phyloP scores from a whole-genome alignment of 257 asterid genomes.

The Solanum pimpinellifolium region DNA sequence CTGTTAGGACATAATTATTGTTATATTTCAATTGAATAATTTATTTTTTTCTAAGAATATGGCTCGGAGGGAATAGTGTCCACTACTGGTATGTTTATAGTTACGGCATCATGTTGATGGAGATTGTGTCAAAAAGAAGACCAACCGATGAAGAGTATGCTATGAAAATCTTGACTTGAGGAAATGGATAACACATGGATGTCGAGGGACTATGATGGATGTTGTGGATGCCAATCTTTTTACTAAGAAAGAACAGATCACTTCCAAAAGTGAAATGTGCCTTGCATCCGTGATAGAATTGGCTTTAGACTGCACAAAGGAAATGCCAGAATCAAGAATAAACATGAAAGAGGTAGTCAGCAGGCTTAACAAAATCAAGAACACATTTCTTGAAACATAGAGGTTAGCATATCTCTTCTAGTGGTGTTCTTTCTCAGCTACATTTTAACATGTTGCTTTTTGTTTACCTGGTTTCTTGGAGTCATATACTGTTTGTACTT shows the following conservation, averaged over 20 bases:
- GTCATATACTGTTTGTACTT: background rate
- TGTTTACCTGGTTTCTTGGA: background rate
- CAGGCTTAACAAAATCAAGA: background rate
- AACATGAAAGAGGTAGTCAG: background rate
- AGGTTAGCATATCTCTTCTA: background rate
- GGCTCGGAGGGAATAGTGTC: background rate
- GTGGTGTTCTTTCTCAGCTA: background rate
- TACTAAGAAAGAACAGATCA: background rate
- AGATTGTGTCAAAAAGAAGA: background rate
- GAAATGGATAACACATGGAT: slow-evolving; percentile 8
- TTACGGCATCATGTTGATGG: background rate
- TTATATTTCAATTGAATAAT: background rate
- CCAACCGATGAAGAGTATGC: background rate
- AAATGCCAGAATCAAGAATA: background rate
- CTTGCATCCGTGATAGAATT: background rate
- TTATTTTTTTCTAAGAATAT: background rate
- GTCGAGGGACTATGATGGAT: background rate
- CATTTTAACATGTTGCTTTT: background rate
- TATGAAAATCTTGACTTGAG: background rate
- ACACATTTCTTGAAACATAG: background rate
- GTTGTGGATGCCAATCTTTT: background rate
- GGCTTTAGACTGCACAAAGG: background rate
- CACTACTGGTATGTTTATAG: background rate
- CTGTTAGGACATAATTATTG: background rate
- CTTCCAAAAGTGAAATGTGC: background rate